phyloP scores from a whole-genome alignment of 169 alveolate genomes.

The Plasmodium coatneyi region DNA sequence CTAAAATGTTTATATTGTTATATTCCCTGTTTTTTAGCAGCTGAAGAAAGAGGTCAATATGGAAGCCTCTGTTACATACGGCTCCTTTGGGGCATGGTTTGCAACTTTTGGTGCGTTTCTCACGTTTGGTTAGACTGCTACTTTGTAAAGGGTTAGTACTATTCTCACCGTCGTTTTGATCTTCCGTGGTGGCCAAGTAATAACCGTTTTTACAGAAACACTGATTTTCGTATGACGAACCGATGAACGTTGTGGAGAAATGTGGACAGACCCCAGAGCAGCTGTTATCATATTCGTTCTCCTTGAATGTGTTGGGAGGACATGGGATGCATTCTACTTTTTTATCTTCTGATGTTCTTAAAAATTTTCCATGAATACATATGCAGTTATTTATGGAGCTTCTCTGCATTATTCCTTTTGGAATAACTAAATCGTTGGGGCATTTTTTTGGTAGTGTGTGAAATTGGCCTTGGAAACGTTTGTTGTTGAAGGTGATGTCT shows the following conservation, averaged over 20 bases:
- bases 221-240: conserved; percentile 80
- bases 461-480: conserved; percentile 8
- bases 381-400: conserved; percentile 58
- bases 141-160: background rate
- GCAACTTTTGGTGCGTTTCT: conserved; percentile 14
- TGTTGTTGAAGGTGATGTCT: conserved; percentile 9
- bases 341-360: conserved; percentile 54
- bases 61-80: conserved; percentile 74
- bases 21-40: conserved; percentile 49
- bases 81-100: conserved; percentile 69
- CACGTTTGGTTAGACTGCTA: background rate
- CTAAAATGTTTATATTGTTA: conserved; percentile 40
- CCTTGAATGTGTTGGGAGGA: conserved; percentile 82
- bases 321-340: conserved; percentile 60
- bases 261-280: conserved; percentile 84
- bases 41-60: conserved; percentile 19
- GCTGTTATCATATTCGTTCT: conserved; percentile 75
- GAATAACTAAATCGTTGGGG: conserved; percentile 56
- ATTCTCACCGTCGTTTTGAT: background rate
- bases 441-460: conserved; percentile 74
- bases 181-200: conserved; percentile 43
- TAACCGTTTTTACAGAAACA: conserved; percentile 84
- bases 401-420: conserved; percentile 47
- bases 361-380: conserved; percentile 69
- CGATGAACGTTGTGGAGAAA: conserved; percentile 81